Base-by-base conservation (phyloP, 2,329 filamentous ascomycete genomes). In the Cylindrodendrum hubeiense region DNA sequence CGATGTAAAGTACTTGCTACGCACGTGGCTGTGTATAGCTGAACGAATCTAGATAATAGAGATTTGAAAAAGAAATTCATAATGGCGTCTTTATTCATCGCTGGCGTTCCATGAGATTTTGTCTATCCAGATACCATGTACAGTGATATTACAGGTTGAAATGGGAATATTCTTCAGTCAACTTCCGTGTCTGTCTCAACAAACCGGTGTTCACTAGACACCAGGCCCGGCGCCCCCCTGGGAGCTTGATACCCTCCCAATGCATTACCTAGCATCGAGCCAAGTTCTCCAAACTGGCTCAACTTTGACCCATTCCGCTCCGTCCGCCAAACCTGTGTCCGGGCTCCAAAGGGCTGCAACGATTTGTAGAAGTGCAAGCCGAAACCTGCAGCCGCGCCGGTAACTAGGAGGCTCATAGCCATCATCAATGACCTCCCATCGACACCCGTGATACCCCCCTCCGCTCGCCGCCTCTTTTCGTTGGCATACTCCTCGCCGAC, bases 281-380 rank as follows among this genome's bases (percentile, higher is more conserved):
- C 84, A 17, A 85, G 75, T 22, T 84, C 82, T 4, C 85, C 85
- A 67, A 85, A 84, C 61, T 79, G 79, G 52, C 79, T 77, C 34
- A 87, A 66, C 53, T 74, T 76, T 2, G 76, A 73, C 1, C 76
- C 71, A 13, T 68, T 71, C 41, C 66, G 74, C n/a, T 71, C 61
- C 1, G 79, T 73, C 60, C 75, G 75, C 79, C 85, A 87, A 2
- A 79, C 70, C 54, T 87, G 82, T 13, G 77, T 77, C 21, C 77
- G 74, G n/a, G 79, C 75, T 1, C 85, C 85, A 66, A 85, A 84
- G 1, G 83, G 81, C 26, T 81, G 76, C 60, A 86, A 71, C 2
- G 76, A 73, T 30, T 77, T 78, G 71, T 85, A 85, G 15, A 80
- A 64, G 39, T 79, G 75, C 9, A 81, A 74, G 1, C 80, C 78